phyloP scores from a whole-genome alignment of 768 basidiomycete species.

The Glaciozyma martinii region DNA sequence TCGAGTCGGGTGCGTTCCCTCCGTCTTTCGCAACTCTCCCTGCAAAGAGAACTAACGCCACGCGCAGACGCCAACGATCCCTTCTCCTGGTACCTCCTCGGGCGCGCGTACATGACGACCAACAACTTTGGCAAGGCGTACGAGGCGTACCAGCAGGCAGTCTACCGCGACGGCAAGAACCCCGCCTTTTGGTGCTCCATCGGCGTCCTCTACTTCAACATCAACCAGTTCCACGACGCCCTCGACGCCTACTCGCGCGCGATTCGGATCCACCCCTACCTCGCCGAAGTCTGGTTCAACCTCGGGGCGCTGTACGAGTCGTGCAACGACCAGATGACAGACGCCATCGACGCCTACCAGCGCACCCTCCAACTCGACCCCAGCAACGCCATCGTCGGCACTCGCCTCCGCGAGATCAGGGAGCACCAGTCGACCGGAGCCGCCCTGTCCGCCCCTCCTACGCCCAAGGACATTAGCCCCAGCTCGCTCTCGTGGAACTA shows the following conservation, averaged over 20 bases:
- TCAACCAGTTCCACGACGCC: conserved; percentile 98
- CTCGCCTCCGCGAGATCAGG: conserved; percentile 37
- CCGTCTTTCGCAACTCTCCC: background rate
- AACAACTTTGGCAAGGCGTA: conserved; percentile 99
- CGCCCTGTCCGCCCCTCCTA: conserved; percentile 23
- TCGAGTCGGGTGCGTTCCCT: conserved; percentile 71
- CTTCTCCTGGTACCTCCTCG: conserved; percentile 97
- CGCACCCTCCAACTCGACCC: conserved; percentile 92
- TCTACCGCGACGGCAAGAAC: conserved; percentile 96
- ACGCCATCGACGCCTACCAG: conserved; percentile 96
- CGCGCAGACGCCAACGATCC: conserved; percentile 77
- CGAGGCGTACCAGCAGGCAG: conserved; percentile 97
- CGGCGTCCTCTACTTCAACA: conserved; percentile 97
- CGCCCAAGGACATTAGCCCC: conserved; percentile 33
- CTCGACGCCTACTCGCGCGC: conserved; percentile 98
- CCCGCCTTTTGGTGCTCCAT: conserved; percentile 99
- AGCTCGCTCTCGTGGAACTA: conserved; percentile 28
- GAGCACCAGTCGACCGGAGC: conserved; percentile 28
- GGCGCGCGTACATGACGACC: conserved; percentile 96
- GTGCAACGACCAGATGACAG: conserved; percentile 97
- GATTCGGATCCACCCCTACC: conserved; percentile 97
- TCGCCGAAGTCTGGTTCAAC: conserved; percentile 91
- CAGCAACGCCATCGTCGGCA: conserved; percentile 66
- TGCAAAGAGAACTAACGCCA: background rate
- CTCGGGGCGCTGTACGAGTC: conserved; percentile 93